Percentiles rank a stretch among this genome's conserved stretches.
Evolutionary conservation across 352 stramenopile genomes (phyloP).

Genomic region (Peronospora farinosa): DNA sequence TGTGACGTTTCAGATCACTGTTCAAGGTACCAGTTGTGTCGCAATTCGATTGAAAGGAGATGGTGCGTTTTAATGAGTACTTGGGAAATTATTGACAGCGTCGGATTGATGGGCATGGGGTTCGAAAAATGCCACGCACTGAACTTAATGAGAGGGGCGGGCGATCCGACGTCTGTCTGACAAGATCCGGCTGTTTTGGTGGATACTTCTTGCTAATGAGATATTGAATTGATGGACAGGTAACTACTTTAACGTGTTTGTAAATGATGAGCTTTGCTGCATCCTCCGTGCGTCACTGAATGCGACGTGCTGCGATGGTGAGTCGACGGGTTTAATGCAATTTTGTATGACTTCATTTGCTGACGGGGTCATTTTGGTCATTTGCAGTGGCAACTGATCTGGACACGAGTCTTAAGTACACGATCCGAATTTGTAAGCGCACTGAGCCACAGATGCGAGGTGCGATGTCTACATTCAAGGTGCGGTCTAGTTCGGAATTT

Average conservation of each 20-base stretch:
- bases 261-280: slow-evolving; percentile 62
- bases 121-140: slow-evolving; percentile 30
- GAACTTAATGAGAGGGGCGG: slow-evolving; percentile 33
- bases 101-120: slow-evolving; percentile 14
- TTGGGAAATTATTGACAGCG: slow-evolving; percentile 5
- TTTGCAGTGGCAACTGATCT: slow-evolving; percentile 55
- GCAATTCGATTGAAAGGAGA: slow-evolving; percentile 81
- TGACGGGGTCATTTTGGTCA: slow-evolving; percentile 6
- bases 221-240: slow-evolving; percentile 32
- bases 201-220: slow-evolving; percentile 1
- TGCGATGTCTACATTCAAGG: slow-evolving; percentile 83
- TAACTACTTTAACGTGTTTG: slow-evolving; percentile 87
- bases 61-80: slow-evolving; percentile 30
- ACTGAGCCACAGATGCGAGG: slow-evolving; percentile 82
- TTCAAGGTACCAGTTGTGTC: slow-evolving; percentile 51
- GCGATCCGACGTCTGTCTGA: slow-evolving; percentile 20
- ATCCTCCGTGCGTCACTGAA: slow-evolving; percentile 74
- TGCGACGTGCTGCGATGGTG: slow-evolving; percentile 76
- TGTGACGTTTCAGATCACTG: slow-evolving; percentile 57
- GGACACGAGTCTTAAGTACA: slow-evolving; percentile 46
- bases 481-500: slow-evolving; percentile 4
- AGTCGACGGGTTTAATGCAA: slow-evolving; percentile 1
- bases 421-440: slow-evolving; percentile 68
- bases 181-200: slow-evolving; percentile 12
- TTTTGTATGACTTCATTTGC: not conserved